A percentile compares a stretch with the other conserved stretches of the same genome.
Evolutionary conservation across 306 rosid genomes (phyloP).

Genomic region (Citrullus amarus): DNA sequence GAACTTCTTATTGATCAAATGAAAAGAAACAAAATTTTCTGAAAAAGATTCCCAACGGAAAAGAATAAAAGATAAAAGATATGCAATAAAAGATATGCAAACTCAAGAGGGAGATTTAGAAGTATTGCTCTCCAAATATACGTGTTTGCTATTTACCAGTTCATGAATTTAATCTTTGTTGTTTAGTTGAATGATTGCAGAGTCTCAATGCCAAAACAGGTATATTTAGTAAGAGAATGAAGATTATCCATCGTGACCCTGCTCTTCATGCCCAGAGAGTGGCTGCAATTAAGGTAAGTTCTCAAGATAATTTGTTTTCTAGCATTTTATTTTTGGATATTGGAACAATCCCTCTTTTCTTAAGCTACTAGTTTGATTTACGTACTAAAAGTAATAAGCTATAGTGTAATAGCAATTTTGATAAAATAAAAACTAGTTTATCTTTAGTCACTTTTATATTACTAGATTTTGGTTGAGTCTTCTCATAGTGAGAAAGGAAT

Average conservation of each 20-base stretch:
- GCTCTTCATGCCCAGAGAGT: constrained; percentile 81
- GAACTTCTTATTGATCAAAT: neutral
- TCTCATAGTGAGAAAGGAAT: too few relatives aligned
- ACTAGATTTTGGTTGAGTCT: neutral
- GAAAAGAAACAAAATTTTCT: too few relatives aligned
- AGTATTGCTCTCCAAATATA: neutral
- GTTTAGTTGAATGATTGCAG: constrained; percentile 89
- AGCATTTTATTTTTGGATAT: neutral
- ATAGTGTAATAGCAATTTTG: neutral
- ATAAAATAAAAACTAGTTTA: neutral
- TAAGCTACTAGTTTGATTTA: neutral
- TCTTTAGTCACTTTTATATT: neutral
- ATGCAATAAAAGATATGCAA: neutral
- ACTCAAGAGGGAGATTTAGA: neutral
- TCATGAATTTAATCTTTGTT: constrained; percentile 42
- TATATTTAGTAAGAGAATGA: constrained; percentile 93
- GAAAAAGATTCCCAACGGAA: neutral
- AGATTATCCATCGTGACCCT: constrained; percentile 85
- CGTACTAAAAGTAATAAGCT: neutral
- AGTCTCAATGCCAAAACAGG: constrained; percentile 96
- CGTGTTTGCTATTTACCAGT: neutral
- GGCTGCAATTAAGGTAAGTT: constrained; percentile 82
- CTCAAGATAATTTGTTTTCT: neutral
- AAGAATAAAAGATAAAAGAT: neutral
- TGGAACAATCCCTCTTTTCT: neutral